These are phyloP conservation scores for Suillus paluster DNA, from an alignment of 768 basidiomycete species.

Conservation along the genomic window DNA sequence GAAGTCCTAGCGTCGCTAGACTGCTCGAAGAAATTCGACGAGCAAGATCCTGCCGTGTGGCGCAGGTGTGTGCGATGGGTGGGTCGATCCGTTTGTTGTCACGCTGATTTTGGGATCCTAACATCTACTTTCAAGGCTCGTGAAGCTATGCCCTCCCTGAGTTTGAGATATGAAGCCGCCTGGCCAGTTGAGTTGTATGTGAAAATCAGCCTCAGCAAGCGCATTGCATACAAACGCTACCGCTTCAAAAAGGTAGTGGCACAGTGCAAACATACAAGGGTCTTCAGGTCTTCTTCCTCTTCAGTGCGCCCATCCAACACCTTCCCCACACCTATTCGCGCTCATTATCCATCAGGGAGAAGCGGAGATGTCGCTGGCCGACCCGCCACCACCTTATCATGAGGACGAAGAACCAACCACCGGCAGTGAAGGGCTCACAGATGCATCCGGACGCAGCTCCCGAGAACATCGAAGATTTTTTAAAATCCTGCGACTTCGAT, in stretches of 20 bases:
- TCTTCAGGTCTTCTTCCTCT: not conserved
- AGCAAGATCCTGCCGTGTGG: constrained; percentile 1
- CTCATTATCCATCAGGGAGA: not conserved
- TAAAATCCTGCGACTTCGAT: constrained; percentile 3
- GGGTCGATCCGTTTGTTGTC: not conserved
- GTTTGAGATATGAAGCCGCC: not conserved
- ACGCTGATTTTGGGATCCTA: not conserved
- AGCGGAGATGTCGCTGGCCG: not conserved
- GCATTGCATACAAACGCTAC: not conserved
- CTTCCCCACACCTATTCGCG: not conserved
- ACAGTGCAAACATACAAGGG: not conserved
- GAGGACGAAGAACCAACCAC: not conserved
- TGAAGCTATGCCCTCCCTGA: not conserved
- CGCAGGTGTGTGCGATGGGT: not conserved
- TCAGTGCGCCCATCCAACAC: not conserved
- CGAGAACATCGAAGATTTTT: not conserved
- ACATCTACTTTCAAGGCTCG: not conserved
- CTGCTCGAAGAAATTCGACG: not conserved
- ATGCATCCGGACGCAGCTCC: constrained; percentile 3
- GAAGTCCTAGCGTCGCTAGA: not conserved
- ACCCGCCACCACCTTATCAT: not conserved
- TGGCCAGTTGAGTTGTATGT: not conserved
- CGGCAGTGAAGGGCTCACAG: not conserved
- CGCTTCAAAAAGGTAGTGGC: not conserved
- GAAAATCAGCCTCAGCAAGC: not conserved